Conservation (phyloP, 1,284 basidiomycete species). For the Vanrija sp. region DNA sequence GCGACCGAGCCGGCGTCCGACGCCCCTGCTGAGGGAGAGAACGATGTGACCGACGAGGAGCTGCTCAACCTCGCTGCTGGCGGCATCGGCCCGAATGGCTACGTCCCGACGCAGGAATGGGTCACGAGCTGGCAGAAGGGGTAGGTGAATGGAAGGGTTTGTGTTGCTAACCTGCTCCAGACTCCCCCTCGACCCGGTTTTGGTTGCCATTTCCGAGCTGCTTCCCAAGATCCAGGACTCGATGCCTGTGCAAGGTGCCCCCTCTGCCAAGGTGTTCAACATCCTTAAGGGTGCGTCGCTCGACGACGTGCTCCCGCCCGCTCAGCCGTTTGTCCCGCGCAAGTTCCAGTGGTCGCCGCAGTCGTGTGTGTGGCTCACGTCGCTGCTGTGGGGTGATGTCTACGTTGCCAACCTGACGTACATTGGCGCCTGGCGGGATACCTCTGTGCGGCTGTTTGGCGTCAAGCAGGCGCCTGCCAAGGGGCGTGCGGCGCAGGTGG, state of each 20-base stretch:
- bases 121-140: conserved; percentile 56
- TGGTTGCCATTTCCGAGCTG: conserved; percentile 78
- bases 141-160: conserved; percentile 6
- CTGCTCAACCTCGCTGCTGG: conserved; percentile 62
- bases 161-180: conserved; percentile 12
- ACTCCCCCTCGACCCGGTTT: conserved; percentile 72
- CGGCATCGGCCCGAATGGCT: conserved; percentile 77
- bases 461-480: conserved; percentile 66
- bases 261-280: conserved; percentile 57
- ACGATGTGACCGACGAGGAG: conserved; percentile 55
- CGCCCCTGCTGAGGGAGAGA: conserved; percentile 3
- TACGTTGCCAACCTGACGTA: conserved; percentile 83
- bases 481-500: conserved; percentile 36
- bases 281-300: conserved; percentile 60
- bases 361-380: conserved; percentile 82
- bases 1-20: conserved; percentile 50
- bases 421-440: conserved; percentile 79
- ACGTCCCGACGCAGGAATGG: conserved; percentile 92
- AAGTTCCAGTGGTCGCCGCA: conserved; percentile 87
- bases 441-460: conserved; percentile 78
- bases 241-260: conserved; percentile 55
- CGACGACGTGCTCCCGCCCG: conserved; percentile 68
- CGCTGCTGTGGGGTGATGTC: conserved; percentile 85
- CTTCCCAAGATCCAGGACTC: conserved; percentile 78
- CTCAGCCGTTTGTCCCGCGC: conserved; percentile 62